phyloP scores from a whole-genome alignment of 1,139 yeast species.

The Protomyces inundatus region DNA sequence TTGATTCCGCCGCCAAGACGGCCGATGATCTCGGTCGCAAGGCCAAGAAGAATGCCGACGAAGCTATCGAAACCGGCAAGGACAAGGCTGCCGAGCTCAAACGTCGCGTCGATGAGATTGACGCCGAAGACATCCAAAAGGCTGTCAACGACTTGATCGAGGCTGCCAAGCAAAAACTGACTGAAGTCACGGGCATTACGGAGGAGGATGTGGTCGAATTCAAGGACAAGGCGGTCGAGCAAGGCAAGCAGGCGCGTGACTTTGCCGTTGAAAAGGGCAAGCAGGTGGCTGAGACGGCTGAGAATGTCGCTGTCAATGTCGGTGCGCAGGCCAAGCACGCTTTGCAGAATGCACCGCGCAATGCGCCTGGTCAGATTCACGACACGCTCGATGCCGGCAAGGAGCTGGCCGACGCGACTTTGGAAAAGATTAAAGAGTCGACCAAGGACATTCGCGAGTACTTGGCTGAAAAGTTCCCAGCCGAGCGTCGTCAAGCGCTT shows the following conservation, averaged over 20 bases:
- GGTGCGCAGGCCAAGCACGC: conserved; percentile 23
- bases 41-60: conserved; percentile 23
- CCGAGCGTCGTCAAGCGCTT: conserved; percentile 12
- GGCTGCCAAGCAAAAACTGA: conserved; percentile 2
- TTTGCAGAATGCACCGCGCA: conserved; percentile 18
- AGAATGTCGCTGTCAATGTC: conserved; percentile 8
- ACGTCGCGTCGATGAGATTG: neutral
- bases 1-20: conserved; percentile 1
- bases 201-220: conserved; percentile 15
- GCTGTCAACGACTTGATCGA: neutral
- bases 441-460: conserved; percentile 18
- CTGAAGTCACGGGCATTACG: neutral
- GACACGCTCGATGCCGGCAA: conserved; percentile 20
- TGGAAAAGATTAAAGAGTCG: conserved; percentile 20
- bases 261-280: conserved; percentile 7
- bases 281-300: conserved; percentile 4
- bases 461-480: conserved; percentile 16
- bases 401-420: conserved; percentile 8
- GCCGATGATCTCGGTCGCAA: conserved; percentile 8
- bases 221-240: neutral
- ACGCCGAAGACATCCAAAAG: neutral
- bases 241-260: conserved; percentile 4
- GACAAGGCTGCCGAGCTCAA: neutral
- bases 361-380: conserved; percentile 21
- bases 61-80: conserved; percentile 14